A percentile compares a stretch with the other conserved stretches of the same genome.
phyloP scores from a whole-genome alignment of 352 stramenopile genomes.

The Phytophthora sp. region DNA sequence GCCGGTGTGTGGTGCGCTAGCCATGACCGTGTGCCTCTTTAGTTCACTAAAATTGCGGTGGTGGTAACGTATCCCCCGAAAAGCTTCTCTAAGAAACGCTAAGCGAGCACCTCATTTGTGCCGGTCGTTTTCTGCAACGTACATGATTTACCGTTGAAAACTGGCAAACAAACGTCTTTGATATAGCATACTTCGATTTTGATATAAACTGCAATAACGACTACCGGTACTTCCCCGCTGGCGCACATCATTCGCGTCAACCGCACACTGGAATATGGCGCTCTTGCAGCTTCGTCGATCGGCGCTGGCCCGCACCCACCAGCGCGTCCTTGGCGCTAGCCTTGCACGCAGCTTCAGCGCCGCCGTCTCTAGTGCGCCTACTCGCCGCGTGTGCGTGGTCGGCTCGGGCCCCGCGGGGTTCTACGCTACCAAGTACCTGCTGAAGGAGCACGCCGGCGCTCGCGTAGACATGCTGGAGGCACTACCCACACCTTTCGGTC shows the following conservation, averaged over 20 bases:
- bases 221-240: too few species aligned
- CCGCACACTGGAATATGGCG: too few species aligned
- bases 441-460: constrained; percentile 76
- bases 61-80: constrained; percentile 12
- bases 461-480: constrained; percentile 94
- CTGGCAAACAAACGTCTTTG: too few species aligned
- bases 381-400: constrained; percentile 87
- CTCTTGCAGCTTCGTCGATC: constrained; percentile 16
- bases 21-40: constrained; percentile 1
- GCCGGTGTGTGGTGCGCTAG: constrained; percentile 10
- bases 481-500: constrained; percentile 94
- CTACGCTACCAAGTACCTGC: constrained; percentile 95
- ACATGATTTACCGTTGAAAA: constrained; percentile 43
- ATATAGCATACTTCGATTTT: too few species aligned
- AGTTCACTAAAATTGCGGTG: background rate
- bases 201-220: too few species aligned
- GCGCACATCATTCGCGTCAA: too few species aligned
- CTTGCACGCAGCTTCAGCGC: constrained; percentile 23
- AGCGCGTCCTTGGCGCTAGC: background rate
- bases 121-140: constrained; percentile 32
- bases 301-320: background rate
- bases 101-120: constrained; percentile 1
- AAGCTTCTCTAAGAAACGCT: constrained; percentile 17
- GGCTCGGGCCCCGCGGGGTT: constrained; percentile 92
- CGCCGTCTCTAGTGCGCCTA: constrained; percentile 20